These are phyloP conservation scores for Musa beccarii DNA, from an alignment of 176 grass and related monocot species.

Conservation along the genomic window DNA sequence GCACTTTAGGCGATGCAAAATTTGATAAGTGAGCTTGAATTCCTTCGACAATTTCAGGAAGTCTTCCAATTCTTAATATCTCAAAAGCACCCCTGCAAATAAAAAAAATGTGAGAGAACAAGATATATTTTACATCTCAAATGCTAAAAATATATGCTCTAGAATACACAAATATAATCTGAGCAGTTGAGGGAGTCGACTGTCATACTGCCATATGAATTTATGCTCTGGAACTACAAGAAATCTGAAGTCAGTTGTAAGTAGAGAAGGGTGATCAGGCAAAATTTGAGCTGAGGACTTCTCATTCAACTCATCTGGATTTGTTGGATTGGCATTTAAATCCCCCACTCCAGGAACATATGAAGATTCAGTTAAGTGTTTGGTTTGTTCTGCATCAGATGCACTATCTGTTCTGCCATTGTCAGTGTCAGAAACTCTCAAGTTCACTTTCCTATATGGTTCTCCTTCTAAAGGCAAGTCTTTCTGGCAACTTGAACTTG, in stretches of 20 bases:
- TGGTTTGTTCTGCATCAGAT: not conserved
- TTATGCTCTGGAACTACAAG: slow-evolving; percentile 63
- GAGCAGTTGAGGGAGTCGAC: slow-evolving; percentile 18
- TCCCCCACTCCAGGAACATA: slow-evolving; percentile 20
- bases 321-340: slow-evolving; percentile 10
- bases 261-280: slow-evolving; percentile 34
- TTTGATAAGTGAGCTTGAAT: slow-evolving; percentile 91
- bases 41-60: slow-evolving; percentile 46
- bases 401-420: not conserved
- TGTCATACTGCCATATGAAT: slow-evolving; percentile 93
- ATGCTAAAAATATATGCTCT: not conserved
- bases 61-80: slow-evolving; percentile 47
- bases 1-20: slow-evolving; percentile 52
- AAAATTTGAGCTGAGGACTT: slow-evolving; percentile 25
- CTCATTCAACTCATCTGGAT: slow-evolving; percentile 24
- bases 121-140: too few species aligned
- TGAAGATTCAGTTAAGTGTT: slow-evolving; percentile 3
- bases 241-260: slow-evolving; percentile 33
- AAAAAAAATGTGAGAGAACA: slow-evolving; percentile 9
- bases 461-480: slow-evolving; percentile 8
- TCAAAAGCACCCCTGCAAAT: slow-evolving; percentile 76
- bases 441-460: slow-evolving; percentile 19
- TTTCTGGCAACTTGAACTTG: slow-evolving; percentile 12
- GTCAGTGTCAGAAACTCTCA: slow-evolving; percentile 3
- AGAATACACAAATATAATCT: not conserved